phyloP scores from a whole-genome alignment of 2,329 filamentous ascomycete genomes.

The Rutstroemia sp. region DNA sequence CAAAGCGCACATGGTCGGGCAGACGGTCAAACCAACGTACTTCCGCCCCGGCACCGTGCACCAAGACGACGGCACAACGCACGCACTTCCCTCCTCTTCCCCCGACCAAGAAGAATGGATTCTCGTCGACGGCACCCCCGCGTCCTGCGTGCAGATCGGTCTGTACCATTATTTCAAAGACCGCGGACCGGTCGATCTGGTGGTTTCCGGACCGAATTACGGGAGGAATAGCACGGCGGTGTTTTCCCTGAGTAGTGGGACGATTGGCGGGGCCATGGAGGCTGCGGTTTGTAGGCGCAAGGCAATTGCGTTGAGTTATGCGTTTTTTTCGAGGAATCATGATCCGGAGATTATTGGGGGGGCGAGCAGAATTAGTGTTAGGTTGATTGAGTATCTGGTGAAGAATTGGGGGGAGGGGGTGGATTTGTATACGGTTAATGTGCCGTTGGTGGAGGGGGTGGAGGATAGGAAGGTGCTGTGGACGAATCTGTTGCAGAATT shows the following conservation, averaged over 20 bases:
- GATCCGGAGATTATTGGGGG: conserved; percentile 73
- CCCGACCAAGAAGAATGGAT: conserved; percentile 68
- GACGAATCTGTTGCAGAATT: conserved; percentile 83
- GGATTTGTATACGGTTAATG: conserved; percentile 87
- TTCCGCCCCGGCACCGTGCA: conserved; percentile 61
- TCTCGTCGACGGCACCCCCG: conserved; percentile 73
- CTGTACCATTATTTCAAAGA: conserved; percentile 72
- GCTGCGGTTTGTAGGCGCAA: conserved; percentile 62
- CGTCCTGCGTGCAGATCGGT: conserved; percentile 75
- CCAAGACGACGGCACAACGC: conserved; percentile 59
- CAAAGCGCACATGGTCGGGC: conserved; percentile 93
- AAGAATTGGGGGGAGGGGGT: conserved; percentile 66
- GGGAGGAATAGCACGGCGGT: conserved; percentile 75
- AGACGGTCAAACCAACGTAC: conserved; percentile 77
- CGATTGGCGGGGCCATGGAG: conserved; percentile 70
- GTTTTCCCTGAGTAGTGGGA: conserved; percentile 71
- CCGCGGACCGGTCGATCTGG: conserved; percentile 64
- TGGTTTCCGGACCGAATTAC: conserved; percentile 76
- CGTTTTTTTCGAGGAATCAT: conserved; percentile 77
- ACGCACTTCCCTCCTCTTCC: conserved; percentile 46
- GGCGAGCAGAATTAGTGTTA: conserved; percentile 66
- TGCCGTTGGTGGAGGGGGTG: conserved; percentile 74
- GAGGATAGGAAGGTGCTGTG: conserved; percentile 67
- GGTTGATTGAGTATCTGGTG: conserved; percentile 71
- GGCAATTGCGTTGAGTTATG: conserved; percentile 80